A percentile compares a stretch with the other conserved stretches of the same genome.
Conservation (phyloP, 805 yeast species). For the Wickerhamiella sergipiensis region DNA sequence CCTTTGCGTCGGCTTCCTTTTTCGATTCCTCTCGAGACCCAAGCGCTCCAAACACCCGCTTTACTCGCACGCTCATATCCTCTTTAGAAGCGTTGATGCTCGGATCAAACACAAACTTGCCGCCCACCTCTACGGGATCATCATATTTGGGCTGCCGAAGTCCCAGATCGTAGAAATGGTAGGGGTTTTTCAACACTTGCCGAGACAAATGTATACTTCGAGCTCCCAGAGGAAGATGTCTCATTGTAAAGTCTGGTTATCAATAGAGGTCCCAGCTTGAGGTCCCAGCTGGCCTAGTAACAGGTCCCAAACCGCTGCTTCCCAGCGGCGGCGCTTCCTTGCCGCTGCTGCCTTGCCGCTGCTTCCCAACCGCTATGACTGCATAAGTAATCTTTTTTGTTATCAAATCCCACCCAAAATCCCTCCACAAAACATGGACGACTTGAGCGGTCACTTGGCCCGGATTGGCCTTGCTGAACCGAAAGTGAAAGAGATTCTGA, state of each 20-base stretch:
- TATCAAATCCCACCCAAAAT: background rate
- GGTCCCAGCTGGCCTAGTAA: too few species aligned
- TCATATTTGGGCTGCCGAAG: conserved; percentile 4
- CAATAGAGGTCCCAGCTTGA: too few species aligned
- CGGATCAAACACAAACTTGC: conserved; percentile 14
- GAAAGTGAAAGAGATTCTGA: conserved; percentile 65
- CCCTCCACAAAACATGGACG: background rate
- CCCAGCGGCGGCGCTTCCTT: too few species aligned
- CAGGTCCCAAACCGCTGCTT: too few species aligned
- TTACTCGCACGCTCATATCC: conserved; percentile 15
- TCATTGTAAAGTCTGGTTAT: background rate
- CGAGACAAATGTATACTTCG: background rate
- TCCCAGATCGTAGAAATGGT: conserved; percentile 5
- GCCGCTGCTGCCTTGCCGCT: too few species aligned
- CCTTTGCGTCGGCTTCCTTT: conserved; percentile 22
- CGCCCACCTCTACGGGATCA: background rate
- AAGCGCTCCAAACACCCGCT: conserved; percentile 23
- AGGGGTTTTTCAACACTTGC: background rate
- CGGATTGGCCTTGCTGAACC: conserved; percentile 15
- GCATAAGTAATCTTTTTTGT: background rate
- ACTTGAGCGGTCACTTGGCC: background rate
- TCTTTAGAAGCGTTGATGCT: conserved; percentile 8
- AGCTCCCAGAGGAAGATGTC: background rate
- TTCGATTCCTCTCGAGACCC: conserved; percentile 23
- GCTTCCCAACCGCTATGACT: background rate